phyloP scores from a whole-genome alignment of 768 basidiomycete genomes.

The Cantharellus cinnabarinus region DNA sequence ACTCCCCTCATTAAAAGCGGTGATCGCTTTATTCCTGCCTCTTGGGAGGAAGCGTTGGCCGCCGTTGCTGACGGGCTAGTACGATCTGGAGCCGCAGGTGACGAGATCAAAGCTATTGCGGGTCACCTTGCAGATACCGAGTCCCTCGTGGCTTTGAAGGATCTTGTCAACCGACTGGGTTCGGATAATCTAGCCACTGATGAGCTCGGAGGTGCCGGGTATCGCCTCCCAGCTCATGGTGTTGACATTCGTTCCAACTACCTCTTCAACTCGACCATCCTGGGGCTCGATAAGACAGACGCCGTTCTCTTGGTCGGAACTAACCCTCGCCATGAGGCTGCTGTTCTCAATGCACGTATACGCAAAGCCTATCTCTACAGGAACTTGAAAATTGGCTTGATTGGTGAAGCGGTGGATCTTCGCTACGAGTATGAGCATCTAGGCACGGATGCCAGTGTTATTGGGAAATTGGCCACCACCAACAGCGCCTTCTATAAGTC shows the following conservation, averaged over 20 bases:
- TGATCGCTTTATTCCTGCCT: conserved; percentile 75
- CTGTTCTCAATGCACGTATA: conserved; percentile 92
- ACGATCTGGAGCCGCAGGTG: conserved; percentile 58
- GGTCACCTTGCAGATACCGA: conserved; percentile 90
- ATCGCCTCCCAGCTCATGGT: conserved; percentile 41
- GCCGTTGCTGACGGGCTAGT: conserved; percentile 62
- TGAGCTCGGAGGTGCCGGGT: conserved; percentile 37
- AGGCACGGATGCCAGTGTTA: conserved; percentile 51
- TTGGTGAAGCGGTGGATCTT: conserved; percentile 81
- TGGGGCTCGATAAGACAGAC: conserved; percentile 79
- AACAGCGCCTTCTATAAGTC: conserved; percentile 47
- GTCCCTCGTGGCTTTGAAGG: conserved; percentile 80
- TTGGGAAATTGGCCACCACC: conserved; percentile 58
- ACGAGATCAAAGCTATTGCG: conserved; percentile 90
- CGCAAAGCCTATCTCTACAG: conserved; percentile 86
- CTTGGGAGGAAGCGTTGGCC: conserved; percentile 78
- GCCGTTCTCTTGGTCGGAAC: conserved; percentile 86
- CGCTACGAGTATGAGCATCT: conserved; percentile 88
- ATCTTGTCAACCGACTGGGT: conserved; percentile 77
- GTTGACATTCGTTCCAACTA: conserved; percentile 91
- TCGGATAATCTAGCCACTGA: conserved; percentile 87
- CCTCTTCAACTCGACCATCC: conserved; percentile 85
- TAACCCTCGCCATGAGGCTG: conserved; percentile 92
- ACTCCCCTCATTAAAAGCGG: conserved; percentile 76
- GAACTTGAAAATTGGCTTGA: conserved; percentile 65